Conservation (phyloP, 345 rosid genomes). For the Kernera saxatilis region DNA sequence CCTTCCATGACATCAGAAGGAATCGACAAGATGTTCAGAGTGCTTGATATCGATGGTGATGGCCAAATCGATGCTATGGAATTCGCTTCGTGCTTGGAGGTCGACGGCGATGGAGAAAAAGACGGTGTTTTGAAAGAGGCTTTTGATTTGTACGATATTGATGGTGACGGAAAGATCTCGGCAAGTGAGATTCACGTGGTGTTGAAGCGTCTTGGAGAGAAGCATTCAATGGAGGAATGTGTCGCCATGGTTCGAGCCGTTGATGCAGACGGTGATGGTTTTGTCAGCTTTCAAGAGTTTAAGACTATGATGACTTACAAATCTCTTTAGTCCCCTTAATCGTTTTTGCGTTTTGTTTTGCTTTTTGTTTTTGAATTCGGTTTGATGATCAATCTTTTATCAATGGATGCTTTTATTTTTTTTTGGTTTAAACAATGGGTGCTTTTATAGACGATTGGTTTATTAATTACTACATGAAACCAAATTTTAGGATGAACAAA, state of each 20-base stretch:
- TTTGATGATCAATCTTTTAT: not conserved
- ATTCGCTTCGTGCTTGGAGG: not conserved
- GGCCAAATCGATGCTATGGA: not conserved
- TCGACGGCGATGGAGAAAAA: not conserved
- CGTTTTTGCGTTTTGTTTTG: not conserved
- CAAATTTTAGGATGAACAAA: not conserved
- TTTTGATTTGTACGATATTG: constrained; percentile 17
- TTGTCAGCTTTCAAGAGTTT: constrained; percentile 10
- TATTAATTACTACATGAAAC: not conserved
- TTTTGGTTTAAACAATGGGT: no score
- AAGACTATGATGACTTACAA: constrained; percentile 1
- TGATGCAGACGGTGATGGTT: not conserved
- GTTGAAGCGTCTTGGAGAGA: constrained; percentile 7
- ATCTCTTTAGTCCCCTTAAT: not conserved
- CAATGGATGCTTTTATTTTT: not conserved
- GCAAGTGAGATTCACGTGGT: constrained; percentile 6
- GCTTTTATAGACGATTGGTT: no score
- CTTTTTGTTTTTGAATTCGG: not conserved
- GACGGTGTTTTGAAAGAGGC: not conserved
- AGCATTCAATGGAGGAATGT: not conserved
- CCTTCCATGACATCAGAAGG: constrained; percentile 1
- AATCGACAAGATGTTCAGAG: constrained; percentile 14
- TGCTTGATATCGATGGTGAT: not conserved
- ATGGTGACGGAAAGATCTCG: constrained; percentile 23
- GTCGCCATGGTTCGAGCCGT: not conserved